Percentiles rank a stretch among this genome's conserved stretches.
These are phyloP conservation scores for Sporothrix dimorphospora DNA, from an alignment of 2,329 filamentous ascomycete species.

Conservation along the genomic window DNA sequence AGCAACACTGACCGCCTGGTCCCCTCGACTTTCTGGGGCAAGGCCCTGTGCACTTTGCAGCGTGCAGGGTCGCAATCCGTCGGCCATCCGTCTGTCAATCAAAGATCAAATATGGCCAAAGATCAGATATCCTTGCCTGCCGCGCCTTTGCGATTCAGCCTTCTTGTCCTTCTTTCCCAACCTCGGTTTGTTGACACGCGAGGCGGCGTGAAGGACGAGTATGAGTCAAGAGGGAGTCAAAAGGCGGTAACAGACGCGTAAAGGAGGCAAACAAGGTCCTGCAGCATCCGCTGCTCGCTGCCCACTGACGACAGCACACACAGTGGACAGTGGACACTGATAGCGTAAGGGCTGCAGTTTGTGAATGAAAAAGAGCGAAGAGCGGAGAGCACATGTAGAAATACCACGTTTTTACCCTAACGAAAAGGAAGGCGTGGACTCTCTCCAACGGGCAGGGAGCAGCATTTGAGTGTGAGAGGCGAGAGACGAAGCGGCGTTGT, in stretches of 20 bases:
- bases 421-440: background rate
- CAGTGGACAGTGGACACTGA: background rate
- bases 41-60: background rate
- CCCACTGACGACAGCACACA: background rate
- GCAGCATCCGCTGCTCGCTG: background rate
- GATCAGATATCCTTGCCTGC: background rate
- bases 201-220: background rate
- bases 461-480: background rate
- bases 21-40: background rate
- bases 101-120: background rate
- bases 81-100: background rate
- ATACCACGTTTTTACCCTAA: constrained; percentile 14
- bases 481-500: background rate
- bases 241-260: background rate
- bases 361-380: background rate
- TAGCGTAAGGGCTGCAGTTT: background rate
- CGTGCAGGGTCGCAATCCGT: background rate
- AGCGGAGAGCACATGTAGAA: constrained; percentile 2
- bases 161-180: background rate
- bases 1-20: background rate
- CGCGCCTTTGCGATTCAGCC: background rate
- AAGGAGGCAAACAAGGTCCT: background rate
- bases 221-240: background rate
- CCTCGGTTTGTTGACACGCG: background rate
- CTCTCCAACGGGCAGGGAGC: background rate